Conservation (phyloP, 2,329 filamentous ascomycete genomes). For the Periglandula ipomoeae region DNA sequence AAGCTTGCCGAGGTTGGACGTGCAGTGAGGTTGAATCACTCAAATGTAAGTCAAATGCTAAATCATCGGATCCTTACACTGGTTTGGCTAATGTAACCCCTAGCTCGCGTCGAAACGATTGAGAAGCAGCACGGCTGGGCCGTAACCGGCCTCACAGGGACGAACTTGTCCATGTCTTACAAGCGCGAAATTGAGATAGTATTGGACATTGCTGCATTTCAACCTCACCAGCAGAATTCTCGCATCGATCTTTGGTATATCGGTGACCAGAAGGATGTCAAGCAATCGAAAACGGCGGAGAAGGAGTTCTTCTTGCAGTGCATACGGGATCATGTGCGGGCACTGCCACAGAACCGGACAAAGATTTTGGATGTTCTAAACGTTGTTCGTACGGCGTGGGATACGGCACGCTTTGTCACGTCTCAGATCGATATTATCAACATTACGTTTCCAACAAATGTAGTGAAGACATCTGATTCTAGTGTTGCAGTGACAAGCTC, state of each 20-base stretch:
- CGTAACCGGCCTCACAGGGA: conserved; percentile 54
- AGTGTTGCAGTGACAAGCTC: conserved; percentile 51
- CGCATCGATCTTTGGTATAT: conserved; percentile 64
- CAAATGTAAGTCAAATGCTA: conserved; percentile 48
- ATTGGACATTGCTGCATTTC: conserved; percentile 58
- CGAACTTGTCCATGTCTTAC: conserved; percentile 65
- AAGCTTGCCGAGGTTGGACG: conserved; percentile 86
- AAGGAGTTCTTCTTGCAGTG: conserved; percentile 68
- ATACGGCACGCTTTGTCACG: conserved; percentile 49
- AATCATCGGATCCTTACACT: too few species aligned
- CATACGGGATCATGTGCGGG: conserved; percentile 59
- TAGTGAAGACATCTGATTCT: conserved; percentile 55
- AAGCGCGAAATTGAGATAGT: conserved; percentile 62
- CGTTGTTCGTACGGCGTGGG: conserved; percentile 56
- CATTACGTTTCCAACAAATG: conserved; percentile 54
- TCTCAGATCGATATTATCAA: conserved; percentile 53
- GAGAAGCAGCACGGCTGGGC: conserved; percentile 64
- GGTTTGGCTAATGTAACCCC: conserved; percentile 25
- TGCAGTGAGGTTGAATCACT: conserved; percentile 68
- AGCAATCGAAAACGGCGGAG: conserved; percentile 50
- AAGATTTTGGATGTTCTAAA: conserved; percentile 48
- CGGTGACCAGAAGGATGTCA: conserved; percentile 44
- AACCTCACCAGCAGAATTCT: conserved; percentile 33
- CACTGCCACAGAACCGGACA: conserved; percentile 48
- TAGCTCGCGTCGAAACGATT: conserved; percentile 55